Conservation (phyloP, 352 stramenopile species). For the Globisporangium alternatum region DNA sequence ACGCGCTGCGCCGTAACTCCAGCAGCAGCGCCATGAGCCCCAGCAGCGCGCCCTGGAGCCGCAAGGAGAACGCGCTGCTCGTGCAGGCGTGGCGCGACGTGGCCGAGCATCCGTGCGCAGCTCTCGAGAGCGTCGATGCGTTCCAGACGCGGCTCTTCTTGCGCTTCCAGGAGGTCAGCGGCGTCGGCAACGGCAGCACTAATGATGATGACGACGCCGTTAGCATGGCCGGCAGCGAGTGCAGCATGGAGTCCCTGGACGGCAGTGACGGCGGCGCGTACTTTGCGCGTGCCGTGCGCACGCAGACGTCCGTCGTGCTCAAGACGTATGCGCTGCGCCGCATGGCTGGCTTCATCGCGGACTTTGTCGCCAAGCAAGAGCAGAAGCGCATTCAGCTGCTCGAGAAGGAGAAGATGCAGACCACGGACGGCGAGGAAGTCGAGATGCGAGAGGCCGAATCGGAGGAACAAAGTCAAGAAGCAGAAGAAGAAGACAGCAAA, state of each 20-base stretch:
- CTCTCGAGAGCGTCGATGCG: slow-evolving; percentile 15
- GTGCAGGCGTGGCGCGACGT: slow-evolving; percentile 16
- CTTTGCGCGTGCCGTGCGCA: slow-evolving; percentile 3
- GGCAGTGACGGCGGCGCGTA: not conserved
- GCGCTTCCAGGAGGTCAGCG: slow-evolving; percentile 13
- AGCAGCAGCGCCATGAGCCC: not conserved
- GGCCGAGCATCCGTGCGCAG: slow-evolving; percentile 6
- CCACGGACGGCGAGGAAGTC: not conserved
- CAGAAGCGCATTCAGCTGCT: too few species aligned
- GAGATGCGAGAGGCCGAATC: not conserved
- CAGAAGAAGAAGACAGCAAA: slow-evolving; percentile 3
- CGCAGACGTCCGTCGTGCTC: slow-evolving; percentile 15
- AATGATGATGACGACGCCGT: not conserved
- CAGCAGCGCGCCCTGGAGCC: slow-evolving; percentile 13
- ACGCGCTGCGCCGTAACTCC: slow-evolving; percentile 6
- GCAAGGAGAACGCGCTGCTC: slow-evolving; percentile 8
- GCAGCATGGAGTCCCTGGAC: slow-evolving; percentile 12
- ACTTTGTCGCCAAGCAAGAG: slow-evolving; percentile 7
- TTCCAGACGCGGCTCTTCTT: slow-evolving; percentile 19
- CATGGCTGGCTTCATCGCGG: slow-evolving; percentile 15
- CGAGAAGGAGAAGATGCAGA: slow-evolving; percentile 1
- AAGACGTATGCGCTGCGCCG: slow-evolving; percentile 16
- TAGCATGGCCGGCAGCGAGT: slow-evolving; percentile 13
- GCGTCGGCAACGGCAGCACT: not conserved
- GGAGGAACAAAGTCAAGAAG: not conserved